Evolutionary conservation across 345 rosid genomes (phyloP).

Genomic region (Gossypium stocksii): DNA sequence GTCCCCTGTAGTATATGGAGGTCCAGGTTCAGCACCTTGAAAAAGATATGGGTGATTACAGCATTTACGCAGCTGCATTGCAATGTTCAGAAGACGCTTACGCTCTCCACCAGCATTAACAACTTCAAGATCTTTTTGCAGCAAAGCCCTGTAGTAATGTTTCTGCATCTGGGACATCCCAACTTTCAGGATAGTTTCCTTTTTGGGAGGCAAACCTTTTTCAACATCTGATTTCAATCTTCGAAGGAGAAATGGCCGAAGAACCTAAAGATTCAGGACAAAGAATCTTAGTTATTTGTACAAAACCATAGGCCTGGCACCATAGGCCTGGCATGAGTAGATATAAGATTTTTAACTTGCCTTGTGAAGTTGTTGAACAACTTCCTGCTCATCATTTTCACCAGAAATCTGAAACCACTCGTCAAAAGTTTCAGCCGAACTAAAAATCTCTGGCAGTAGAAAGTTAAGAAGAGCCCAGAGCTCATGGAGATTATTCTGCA

Average conservation of each 20-base stretch:
- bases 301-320: not conserved
- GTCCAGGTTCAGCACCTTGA: conserved; percentile 99
- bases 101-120: conserved; percentile 99
- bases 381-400: conserved; percentile 97
- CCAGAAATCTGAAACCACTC: conserved; percentile 99
- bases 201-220: conserved; percentile 97
- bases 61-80: conserved; percentile 98
- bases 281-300: conserved; percentile 6
- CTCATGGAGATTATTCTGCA: conserved; percentile 98
- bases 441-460: conserved; percentile 88
- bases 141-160: conserved; percentile 76
- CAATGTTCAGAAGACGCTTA: conserved; percentile 90
- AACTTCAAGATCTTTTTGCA: conserved; percentile 98
- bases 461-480: conserved; percentile 98
- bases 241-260: conserved; percentile 94
- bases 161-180: conserved; percentile 99
- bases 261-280: conserved; percentile 48
- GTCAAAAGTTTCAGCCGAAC: conserved; percentile 98
- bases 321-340: not conserved
- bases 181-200: conserved; percentile 96
- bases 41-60: conserved; percentile 99
- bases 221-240: conserved; percentile 95
- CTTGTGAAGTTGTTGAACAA: conserved; percentile 98
- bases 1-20: conserved; percentile 96
- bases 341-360: conserved; percentile 29